phyloP scores from a whole-genome alignment of 1,284 basidiomycete genomes.

The Trichosporon inkin region DNA sequence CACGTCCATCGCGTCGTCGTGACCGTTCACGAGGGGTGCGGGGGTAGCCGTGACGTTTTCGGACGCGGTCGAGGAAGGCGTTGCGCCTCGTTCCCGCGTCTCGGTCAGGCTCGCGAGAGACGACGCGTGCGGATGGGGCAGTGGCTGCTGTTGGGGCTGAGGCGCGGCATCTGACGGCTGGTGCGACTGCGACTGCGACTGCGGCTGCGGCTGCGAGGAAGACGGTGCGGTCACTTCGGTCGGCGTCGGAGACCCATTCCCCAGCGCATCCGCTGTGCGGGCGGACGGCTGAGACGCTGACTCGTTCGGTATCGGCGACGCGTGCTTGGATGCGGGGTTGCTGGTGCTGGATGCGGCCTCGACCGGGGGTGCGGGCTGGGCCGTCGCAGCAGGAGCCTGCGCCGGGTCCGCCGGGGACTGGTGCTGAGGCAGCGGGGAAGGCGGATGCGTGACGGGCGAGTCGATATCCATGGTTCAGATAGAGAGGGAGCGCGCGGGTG shows the following conservation, averaged over 20 bases:
- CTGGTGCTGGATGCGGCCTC: not conserved
- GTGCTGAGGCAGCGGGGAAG: slow-evolving; percentile 16
- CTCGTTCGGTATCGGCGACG: slow-evolving; percentile 2
- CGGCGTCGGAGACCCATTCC: not conserved
- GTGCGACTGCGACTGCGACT: too few relatives aligned
- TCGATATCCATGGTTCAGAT: slow-evolving; percentile 21
- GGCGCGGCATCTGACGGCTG: not conserved
- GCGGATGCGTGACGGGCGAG: slow-evolving; percentile 10
- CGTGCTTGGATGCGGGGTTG: not conserved
- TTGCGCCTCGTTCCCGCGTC: not conserved
- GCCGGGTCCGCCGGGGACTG: slow-evolving; percentile 4
- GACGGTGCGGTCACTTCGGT: too few relatives aligned
- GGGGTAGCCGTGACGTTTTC: not conserved
- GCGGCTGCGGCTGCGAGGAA: slow-evolving; percentile 4
- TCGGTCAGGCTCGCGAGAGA: not conserved
- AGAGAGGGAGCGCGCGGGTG: not conserved
- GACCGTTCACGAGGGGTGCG: not conserved
- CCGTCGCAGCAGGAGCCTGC: not conserved
- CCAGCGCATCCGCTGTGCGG: not conserved
- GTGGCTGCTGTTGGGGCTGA: not conserved
- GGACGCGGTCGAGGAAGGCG: not conserved
- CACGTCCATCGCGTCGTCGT: slow-evolving; percentile 8
- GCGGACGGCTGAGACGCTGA: not conserved
- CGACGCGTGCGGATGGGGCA: not conserved
- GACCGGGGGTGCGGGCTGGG: not conserved